Conservation (phyloP, 148 eudicot species). For the Rhododendron simsii region DNA sequence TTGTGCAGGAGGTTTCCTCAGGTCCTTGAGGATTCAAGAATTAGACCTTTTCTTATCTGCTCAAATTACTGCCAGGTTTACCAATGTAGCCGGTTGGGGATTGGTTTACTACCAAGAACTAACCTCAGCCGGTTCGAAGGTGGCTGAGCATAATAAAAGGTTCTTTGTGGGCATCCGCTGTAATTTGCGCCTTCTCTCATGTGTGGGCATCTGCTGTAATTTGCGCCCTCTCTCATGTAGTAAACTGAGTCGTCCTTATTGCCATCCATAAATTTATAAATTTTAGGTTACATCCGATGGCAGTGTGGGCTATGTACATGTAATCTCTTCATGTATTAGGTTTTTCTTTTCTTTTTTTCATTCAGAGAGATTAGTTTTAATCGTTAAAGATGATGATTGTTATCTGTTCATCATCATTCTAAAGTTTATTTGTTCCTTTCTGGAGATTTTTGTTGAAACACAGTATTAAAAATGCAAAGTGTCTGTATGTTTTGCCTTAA, state of each 20-base stretch:
- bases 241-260: neutral
- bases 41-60: neutral
- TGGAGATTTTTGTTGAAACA: neutral
- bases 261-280: neutral
- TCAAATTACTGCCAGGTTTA: neutral
- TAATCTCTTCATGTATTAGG: neutral
- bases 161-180: neutral
- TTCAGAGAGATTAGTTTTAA: neutral
- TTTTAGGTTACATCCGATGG: neutral
- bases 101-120: neutral
- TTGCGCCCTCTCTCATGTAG: neutral
- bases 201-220: neutral
- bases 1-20: neutral
- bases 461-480: too few species aligned
- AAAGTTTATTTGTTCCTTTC: neutral
- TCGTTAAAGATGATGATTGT: neutral
- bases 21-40: conserved; percentile 6
- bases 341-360: neutral
- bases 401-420: neutral
- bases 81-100: neutral
- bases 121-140: neutral
- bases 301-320: neutral
- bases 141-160: neutral
- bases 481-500: neutral
- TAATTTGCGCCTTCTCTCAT: neutral